Conservation (phyloP, 2,329 filamentous ascomycete species). For the Phialophora macrospora region DNA sequence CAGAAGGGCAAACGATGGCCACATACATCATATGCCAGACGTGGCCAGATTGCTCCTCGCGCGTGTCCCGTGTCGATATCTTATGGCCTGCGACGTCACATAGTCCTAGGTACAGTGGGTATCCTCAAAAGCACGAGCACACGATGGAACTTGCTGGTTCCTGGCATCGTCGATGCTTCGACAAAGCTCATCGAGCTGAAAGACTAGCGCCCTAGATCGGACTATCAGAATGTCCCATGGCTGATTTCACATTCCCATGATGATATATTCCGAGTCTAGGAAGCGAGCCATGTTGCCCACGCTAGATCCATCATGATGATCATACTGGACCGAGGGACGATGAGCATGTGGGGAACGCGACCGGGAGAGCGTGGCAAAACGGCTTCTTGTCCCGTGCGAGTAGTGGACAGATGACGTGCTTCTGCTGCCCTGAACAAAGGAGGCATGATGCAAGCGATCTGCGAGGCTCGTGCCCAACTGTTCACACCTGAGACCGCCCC, state of each 20-base stretch:
- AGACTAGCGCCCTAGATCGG: neutral
- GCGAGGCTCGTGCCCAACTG: conserved; percentile 19
- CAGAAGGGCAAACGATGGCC: neutral
- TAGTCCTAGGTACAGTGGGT: neutral
- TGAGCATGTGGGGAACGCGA: neutral
- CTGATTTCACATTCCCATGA: conserved; percentile 12
- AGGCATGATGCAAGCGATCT: conserved; percentile 26
- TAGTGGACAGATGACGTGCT: neutral
- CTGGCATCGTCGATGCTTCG: conserved; percentile 1
- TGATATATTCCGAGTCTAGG: neutral
- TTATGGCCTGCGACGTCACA: conserved; percentile 2
- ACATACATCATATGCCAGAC: neutral
- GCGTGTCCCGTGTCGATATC: neutral
- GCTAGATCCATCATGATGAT: neutral
- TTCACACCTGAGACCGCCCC: neutral
- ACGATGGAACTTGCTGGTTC: neutral
- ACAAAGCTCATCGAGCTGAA: neutral
- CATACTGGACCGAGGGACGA: neutral
- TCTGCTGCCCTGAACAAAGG: neutral
- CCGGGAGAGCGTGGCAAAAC: neutral
- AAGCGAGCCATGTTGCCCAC: neutral
- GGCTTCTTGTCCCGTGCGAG: neutral
- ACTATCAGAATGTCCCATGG: conserved; percentile 9
- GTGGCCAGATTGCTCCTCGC: neutral
- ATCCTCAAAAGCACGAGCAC: neutral